These are phyloP conservation scores for Exobasidium rhododendri DNA, from an alignment of 1,284 basidiomycete species.

Conservation along the genomic window DNA sequence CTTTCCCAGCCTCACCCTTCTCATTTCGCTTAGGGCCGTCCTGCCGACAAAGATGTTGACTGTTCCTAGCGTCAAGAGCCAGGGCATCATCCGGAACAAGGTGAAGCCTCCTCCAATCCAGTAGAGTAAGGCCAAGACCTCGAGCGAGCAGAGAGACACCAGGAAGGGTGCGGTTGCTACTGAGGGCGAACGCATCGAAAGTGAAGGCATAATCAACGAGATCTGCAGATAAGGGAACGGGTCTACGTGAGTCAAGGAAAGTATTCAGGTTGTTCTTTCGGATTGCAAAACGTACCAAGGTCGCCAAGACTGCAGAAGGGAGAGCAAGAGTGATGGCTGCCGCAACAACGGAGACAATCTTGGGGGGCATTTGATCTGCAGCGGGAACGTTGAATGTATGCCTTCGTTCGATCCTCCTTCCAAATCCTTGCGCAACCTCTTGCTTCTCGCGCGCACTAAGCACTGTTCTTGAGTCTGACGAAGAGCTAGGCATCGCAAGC, in stretches of 20 bases:
- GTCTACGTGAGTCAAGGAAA: too few species aligned
- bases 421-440: slow-evolving; percentile 1
- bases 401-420: slow-evolving; percentile 21
- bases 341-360: slow-evolving; percentile 26
- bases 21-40: slow-evolving; percentile 31
- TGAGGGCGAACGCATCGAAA: slow-evolving; percentile 16
- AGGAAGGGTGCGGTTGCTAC: slow-evolving; percentile 26
- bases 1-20: slow-evolving; percentile 25
- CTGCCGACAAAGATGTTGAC: slow-evolving; percentile 35
- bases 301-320: slow-evolving; percentile 34
- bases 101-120: slow-evolving; percentile 37
- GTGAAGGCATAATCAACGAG: slow-evolving; percentile 9
- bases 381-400: slow-evolving; percentile 40
- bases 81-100: slow-evolving; percentile 40
- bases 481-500: neutral
- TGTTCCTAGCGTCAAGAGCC: slow-evolving; percentile 27
- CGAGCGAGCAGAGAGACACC: slow-evolving; percentile 23
- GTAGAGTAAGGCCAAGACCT: slow-evolving; percentile 34
- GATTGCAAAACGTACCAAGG: slow-evolving; percentile 21
- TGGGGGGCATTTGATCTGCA: slow-evolving; percentile 41
- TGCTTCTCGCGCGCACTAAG: neutral
- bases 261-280: too few species aligned
- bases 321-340: slow-evolving; percentile 29
- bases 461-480: neutral
- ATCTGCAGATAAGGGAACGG: neutral